Conservation (phyloP, 345 rosid species). For the Cardiospermum halicacabum region DNA sequence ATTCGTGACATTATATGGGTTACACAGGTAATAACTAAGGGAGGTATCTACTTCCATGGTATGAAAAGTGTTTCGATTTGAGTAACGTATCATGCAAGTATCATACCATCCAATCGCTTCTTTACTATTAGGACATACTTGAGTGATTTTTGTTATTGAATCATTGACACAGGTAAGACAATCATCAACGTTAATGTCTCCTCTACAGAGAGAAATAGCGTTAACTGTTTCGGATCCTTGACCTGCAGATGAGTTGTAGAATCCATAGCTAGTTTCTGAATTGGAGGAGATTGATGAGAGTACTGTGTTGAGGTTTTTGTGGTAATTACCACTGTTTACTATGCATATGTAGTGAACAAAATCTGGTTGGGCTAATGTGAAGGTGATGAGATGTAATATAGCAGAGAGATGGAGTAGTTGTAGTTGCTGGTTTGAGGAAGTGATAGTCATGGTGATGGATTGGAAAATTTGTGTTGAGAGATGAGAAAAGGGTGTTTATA, state of each 20-base stretch:
- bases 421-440: not conserved
- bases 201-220: slow-evolving; percentile 39
- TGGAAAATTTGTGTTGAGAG: too few relatives aligned
- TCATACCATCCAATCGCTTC: slow-evolving; percentile 13
- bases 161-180: slow-evolving; percentile 34
- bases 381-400: not conserved
- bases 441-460: not conserved
- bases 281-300: slow-evolving; percentile 14
- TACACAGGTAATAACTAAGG: not conserved
- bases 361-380: not conserved
- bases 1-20: slow-evolving; percentile 5
- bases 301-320: slow-evolving; percentile 17
- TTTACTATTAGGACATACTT: slow-evolving; percentile 3
- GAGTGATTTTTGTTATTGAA: slow-evolving; percentile 6
- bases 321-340: slow-evolving; percentile 10
- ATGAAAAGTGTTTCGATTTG: slow-evolving; percentile 10
- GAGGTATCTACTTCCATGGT: not conserved
- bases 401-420: not conserved
- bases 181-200: slow-evolving; percentile 23
- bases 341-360: not conserved
- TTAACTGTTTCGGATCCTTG: slow-evolving; percentile 22
- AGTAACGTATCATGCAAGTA: slow-evolving; percentile 21
- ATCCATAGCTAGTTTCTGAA: slow-evolving; percentile 14
- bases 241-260: slow-evolving; percentile 13
- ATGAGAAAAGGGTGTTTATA: too few relatives aligned